Evolutionary conservation across 1,139 yeast genomes (phyloP).

Genomic region (Scheffersomyces cryptocercus): DNA sequence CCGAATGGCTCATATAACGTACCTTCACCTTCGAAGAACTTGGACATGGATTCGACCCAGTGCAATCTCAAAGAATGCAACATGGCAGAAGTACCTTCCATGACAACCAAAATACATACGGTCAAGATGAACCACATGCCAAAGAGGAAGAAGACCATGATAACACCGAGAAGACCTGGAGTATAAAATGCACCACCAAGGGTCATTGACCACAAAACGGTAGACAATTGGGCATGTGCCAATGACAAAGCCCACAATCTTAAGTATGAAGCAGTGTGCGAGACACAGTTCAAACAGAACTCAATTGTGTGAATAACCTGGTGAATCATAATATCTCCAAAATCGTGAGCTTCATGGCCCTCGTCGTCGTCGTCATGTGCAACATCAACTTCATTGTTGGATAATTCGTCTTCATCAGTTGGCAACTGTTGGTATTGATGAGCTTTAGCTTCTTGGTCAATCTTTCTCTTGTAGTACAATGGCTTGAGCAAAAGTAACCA

Average conservation of each 20-base stretch:
- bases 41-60: slow-evolving; percentile 99
- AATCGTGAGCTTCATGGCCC: slow-evolving; percentile 57
- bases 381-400: slow-evolving; percentile 8
- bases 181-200: slow-evolving; percentile 76
- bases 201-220: slow-evolving; percentile 97
- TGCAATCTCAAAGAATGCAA: slow-evolving; percentile 93
- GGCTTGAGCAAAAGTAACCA: slow-evolving; percentile 92
- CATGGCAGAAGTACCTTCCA: slow-evolving; percentile 99
- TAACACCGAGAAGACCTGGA: slow-evolving; percentile 68
- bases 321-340: slow-evolving; percentile 94
- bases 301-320: slow-evolving; percentile 98
- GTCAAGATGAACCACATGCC: slow-evolving; percentile 95
- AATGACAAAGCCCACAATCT: slow-evolving; percentile 96
- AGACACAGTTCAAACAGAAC: slow-evolving; percentile 94
- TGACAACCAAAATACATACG: slow-evolving; percentile 84
- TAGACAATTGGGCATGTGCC: slow-evolving; percentile 94
- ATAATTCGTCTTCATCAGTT: slow-evolving; percentile 18
- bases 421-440: slow-evolving; percentile 32
- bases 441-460: slow-evolving; percentile 29
- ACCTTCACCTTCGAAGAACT: slow-evolving; percentile 96
- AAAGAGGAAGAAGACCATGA: slow-evolving; percentile 75
- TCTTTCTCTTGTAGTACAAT: slow-evolving; percentile 48
- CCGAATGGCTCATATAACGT: slow-evolving; percentile 78
- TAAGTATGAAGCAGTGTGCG: slow-evolving; percentile 96
- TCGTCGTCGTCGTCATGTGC: slow-evolving; percentile 36